A percentile compares a stretch with the other conserved stretches of the same genome.
Conservation (phyloP, 495 filamentous ascomycete genomes). For the Schizothecium vesticola region DNA sequence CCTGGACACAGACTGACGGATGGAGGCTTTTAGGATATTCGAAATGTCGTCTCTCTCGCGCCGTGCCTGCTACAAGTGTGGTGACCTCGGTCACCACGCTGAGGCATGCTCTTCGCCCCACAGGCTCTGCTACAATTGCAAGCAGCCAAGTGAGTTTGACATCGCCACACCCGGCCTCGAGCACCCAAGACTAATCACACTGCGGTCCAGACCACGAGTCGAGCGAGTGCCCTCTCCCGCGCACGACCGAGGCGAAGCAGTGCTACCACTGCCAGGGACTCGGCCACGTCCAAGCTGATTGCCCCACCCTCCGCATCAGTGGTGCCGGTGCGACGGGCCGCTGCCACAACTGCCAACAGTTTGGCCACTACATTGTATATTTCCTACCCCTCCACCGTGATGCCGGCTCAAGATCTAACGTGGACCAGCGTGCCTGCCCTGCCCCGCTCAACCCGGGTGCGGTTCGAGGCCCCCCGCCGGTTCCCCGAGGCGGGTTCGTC, state of each 20-base stretch:
- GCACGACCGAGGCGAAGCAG: conserved; percentile 97
- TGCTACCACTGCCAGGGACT: conserved; percentile 99
- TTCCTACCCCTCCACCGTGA: not conserved
- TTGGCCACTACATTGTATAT: conserved; percentile 72
- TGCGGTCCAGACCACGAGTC: conserved; percentile 79
- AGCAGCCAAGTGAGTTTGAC: conserved; percentile 68
- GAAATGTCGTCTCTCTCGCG: conserved; percentile 88
- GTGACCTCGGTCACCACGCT: conserved; percentile 97
- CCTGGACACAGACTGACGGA: not conserved
- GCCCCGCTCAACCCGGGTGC: conserved; percentile 64
- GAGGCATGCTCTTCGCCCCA: conserved; percentile 96
- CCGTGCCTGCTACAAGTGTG: conserved; percentile 99
- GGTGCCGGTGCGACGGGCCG: conserved; percentile 70
- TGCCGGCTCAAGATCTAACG: conserved; percentile 8
- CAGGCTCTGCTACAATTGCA: conserved; percentile 99
- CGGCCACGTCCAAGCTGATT: conserved; percentile 98
- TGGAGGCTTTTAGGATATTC: not conserved
- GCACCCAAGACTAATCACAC: conserved; percentile 17
- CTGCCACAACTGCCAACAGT: conserved; percentile 93
- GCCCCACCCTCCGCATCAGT: conserved; percentile 91
- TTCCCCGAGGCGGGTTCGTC: conserved; percentile 55
- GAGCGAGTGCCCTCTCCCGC: conserved; percentile 89
- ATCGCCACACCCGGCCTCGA: conserved; percentile 12
- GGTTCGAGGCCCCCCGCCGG: conserved; percentile 56
- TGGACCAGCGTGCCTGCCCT: not conserved